Conservation (phyloP, 805 yeast species). For the Nematodospora valgi region DNA sequence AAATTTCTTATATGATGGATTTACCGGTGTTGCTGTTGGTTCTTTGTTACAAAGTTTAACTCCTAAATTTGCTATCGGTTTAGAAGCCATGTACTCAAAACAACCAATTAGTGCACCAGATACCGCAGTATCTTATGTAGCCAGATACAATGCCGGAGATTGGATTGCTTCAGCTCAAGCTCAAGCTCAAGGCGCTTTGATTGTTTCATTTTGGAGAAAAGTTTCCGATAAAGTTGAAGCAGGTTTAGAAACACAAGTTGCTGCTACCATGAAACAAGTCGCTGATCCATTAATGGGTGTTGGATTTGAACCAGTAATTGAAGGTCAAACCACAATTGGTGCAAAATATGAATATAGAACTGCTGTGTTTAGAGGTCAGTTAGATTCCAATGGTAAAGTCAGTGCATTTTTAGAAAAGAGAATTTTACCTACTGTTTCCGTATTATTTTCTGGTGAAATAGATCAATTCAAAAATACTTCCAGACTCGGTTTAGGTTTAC, state of each 20-base stretch:
- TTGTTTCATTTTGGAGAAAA: constrained; percentile 91
- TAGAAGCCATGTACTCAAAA: constrained; percentile 87
- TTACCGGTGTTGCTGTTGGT: constrained; percentile 86
- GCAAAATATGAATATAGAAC: constrained; percentile 98
- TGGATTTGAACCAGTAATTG: constrained; percentile 80
- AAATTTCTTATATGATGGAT: constrained; percentile 64
- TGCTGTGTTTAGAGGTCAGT: constrained; percentile 90
- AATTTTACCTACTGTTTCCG: constrained; percentile 84
- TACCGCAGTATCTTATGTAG: constrained; percentile 84
- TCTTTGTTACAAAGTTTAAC: constrained; percentile 88
- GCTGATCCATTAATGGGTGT: constrained; percentile 74
- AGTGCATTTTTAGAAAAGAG: constrained; percentile 89
- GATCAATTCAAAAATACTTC: constrained; percentile 74
- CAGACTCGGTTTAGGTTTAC: constrained; percentile 89
- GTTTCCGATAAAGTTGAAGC: constrained; percentile 93
- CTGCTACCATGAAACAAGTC: constrained; percentile 72
- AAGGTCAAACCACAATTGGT: constrained; percentile 91
- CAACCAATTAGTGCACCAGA: constrained; percentile 77
- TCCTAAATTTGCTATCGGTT: constrained; percentile 78
- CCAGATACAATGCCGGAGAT: constrained; percentile 81
- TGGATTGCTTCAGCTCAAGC: constrained; percentile 95
- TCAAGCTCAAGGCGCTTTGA: constrained; percentile 87
- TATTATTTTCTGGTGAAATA: constrained; percentile 86
- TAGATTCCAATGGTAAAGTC: constrained; percentile 89
- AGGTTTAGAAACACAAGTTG: constrained; percentile 82